A percentile compares a stretch with the other conserved stretches of the same genome.
Conservation (phyloP, 2,329 filamentous ascomycete genomes). For the Penicillium vulpinum region DNA sequence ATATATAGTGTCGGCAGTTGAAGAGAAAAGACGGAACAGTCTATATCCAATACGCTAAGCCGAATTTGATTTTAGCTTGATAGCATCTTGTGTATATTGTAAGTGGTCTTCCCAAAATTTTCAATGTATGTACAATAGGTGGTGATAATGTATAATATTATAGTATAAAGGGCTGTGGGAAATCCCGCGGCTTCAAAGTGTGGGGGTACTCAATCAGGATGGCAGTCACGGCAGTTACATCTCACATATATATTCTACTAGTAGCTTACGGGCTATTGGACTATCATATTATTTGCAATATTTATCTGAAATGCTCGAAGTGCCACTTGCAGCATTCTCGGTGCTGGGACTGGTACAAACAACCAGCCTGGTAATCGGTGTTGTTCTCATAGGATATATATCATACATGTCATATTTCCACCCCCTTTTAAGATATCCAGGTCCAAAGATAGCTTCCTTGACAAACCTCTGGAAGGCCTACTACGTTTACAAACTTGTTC, state of each 20-base stretch:
- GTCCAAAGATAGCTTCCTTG: slow-evolving; percentile 2
- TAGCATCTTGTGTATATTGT: too few species aligned
- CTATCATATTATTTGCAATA: neutral
- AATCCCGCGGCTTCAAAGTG: neutral
- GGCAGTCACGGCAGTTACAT: neutral
- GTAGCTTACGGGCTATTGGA: neutral
- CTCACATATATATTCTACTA: neutral
- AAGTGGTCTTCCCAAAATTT: too few species aligned
- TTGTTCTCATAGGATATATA: neutral
- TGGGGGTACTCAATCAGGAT: neutral
- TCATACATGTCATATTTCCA: neutral
- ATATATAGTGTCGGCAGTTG: too few species aligned
- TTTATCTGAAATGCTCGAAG: neutral
- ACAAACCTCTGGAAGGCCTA: slow-evolving; percentile 7
- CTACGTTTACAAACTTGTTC: slow-evolving; percentile 2
- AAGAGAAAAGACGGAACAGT: neutral
- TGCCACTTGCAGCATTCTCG: neutral
- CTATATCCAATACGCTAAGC: neutral
- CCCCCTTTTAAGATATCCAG: neutral
- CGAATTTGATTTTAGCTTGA: too few species aligned
- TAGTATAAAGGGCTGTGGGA: neutral
- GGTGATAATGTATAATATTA: too few species aligned
- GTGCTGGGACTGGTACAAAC: neutral
- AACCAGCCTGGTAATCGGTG: neutral
- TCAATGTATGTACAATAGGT: too few species aligned